Evolutionary conservation across 2,329 filamentous ascomycete species (phyloP).

Genomic region (Hyphodiscus sp.): DNA sequence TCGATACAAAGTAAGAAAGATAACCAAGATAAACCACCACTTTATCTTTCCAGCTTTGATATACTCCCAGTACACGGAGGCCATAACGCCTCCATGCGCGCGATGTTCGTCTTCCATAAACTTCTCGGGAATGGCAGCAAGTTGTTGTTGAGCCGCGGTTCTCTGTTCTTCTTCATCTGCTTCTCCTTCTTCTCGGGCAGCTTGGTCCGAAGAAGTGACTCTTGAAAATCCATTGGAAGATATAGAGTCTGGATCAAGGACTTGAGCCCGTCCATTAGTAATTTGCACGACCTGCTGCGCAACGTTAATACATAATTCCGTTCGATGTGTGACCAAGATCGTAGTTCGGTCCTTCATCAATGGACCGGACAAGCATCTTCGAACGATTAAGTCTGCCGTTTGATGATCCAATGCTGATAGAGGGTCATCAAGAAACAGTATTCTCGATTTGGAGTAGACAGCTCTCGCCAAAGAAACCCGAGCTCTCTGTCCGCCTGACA

Average conservation of each 20-base stretch:
- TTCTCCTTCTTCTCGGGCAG: slow-evolving; percentile 21
- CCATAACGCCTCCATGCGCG: slow-evolving; percentile 67
- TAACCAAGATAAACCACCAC: slow-evolving; percentile 64
- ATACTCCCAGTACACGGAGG: slow-evolving; percentile 76
- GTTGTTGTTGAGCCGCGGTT: slow-evolving; percentile 28
- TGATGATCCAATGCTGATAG: slow-evolving; percentile 56
- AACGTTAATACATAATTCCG: slow-evolving; percentile 64
- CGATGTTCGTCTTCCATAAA: slow-evolving; percentile 75
- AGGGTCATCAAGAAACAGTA: slow-evolving; percentile 53
- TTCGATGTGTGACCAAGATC: slow-evolving; percentile 58
- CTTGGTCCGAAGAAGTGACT: slow-evolving; percentile 15
- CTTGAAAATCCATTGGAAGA: slow-evolving; percentile 21
- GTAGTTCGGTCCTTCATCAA: slow-evolving; percentile 47
- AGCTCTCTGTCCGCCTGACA: slow-evolving; percentile 56
- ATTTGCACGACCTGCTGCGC: slow-evolving; percentile 71
- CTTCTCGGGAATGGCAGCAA: slow-evolving; percentile 55
- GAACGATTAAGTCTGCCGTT: slow-evolving; percentile 55
- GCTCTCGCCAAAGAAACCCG: slow-evolving; percentile 55
- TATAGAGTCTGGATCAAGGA: slow-evolving; percentile 21
- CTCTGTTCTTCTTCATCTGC: slow-evolving; percentile 23
- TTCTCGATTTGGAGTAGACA: slow-evolving; percentile 47
- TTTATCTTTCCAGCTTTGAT: slow-evolving; percentile 70
- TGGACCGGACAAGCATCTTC: slow-evolving; percentile 48
- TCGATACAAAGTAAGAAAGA: slow-evolving; percentile 58
- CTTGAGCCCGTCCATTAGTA: slow-evolving; percentile 44